A percentile compares a stretch with the other conserved stretches of the same genome.
Conservation (phyloP, 768 basidiomycete genomes). For the Lentinus brumalis region DNA sequence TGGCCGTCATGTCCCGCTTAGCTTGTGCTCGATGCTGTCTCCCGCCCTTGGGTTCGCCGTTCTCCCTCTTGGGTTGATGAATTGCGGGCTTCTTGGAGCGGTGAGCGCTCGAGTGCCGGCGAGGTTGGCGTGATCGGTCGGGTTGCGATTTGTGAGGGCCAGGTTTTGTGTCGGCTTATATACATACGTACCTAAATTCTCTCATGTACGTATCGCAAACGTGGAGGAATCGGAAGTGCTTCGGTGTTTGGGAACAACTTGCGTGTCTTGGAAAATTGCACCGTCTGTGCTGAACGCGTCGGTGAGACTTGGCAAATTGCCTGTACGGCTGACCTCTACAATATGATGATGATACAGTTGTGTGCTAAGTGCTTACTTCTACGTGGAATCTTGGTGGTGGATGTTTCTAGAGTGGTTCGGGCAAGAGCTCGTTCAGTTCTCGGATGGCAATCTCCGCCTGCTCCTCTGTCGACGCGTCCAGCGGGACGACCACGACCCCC, state of each 20-base stretch:
- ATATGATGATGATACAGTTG: not conserved
- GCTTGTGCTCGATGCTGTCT: conserved; percentile 33
- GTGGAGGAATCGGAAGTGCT: conserved; percentile 3
- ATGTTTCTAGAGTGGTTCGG: conserved; percentile 8
- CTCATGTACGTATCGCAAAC: conserved; percentile 15
- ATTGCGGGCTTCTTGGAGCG: conserved; percentile 33
- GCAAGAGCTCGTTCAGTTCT: conserved; percentile 36
- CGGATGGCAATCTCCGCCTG: conserved; percentile 54
- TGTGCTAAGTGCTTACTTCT: not conserved
- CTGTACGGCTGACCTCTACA: not conserved
- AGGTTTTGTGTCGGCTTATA: not conserved
- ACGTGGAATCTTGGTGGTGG: not conserved
- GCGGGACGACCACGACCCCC: conserved; percentile 63
- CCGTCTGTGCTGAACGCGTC: not conserved
- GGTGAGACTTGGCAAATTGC: too few species aligned
- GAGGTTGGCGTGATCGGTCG: not conserved
- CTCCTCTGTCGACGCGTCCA: conserved; percentile 52
- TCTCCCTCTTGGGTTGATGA: conserved; percentile 54
- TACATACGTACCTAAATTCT: conserved; percentile 5
- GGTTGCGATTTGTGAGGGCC: not conserved
- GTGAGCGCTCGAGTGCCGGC: conserved; percentile 47
- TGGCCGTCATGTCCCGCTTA: not conserved
- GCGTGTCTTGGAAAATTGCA: not conserved
- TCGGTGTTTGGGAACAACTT: not conserved
- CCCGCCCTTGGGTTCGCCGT: conserved; percentile 27